phyloP scores from a whole-genome alignment of 257 asterid genomes.

The Buddleja alternifolia region DNA sequence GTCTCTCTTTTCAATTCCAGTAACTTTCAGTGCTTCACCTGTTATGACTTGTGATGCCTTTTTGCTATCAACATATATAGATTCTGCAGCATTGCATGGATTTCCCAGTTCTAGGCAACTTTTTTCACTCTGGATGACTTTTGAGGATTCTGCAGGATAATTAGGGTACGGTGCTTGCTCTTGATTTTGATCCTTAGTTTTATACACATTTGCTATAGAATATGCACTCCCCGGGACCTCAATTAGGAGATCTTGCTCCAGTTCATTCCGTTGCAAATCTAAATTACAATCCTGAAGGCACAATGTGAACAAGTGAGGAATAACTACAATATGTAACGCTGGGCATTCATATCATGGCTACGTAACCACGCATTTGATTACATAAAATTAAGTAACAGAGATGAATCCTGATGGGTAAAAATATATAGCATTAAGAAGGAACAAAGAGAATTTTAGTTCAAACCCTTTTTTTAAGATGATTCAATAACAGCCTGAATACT shows the following conservation, averaged over 20 bases:
- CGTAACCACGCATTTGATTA: background rate
- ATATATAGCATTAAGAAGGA: background rate
- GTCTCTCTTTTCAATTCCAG: conserved; percentile 1
- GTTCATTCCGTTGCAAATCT: conserved; percentile 28
- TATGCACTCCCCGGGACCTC: conserved; percentile 95
- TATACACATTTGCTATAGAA: conserved; percentile 45
- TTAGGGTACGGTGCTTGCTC: conserved; percentile 21
- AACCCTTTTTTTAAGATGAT: background rate
- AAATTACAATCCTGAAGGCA: conserved; percentile 41
- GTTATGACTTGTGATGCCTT: conserved; percentile 18
- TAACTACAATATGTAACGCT: background rate
- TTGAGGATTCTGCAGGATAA: conserved; percentile 13
- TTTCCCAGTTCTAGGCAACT: conserved; percentile 24
- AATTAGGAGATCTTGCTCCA: conserved; percentile 61
- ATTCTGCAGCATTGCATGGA: conserved; percentile 19
- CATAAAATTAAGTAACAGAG: background rate
- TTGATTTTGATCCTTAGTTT: conserved; percentile 23
- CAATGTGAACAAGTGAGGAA: conserved; percentile 14
- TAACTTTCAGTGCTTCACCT: background rate
- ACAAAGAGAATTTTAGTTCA: background rate
- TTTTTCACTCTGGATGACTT: background rate
- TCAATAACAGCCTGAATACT: background rate
- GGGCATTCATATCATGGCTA: background rate
- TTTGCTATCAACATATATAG: conserved; percentile 1
- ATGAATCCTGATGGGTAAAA: background rate